Percentiles rank a stretch among this genome's conserved stretches.
phyloP scores from a whole-genome alignment of 768 basidiomycete genomes.

The Crassisporium funariophilum region DNA sequence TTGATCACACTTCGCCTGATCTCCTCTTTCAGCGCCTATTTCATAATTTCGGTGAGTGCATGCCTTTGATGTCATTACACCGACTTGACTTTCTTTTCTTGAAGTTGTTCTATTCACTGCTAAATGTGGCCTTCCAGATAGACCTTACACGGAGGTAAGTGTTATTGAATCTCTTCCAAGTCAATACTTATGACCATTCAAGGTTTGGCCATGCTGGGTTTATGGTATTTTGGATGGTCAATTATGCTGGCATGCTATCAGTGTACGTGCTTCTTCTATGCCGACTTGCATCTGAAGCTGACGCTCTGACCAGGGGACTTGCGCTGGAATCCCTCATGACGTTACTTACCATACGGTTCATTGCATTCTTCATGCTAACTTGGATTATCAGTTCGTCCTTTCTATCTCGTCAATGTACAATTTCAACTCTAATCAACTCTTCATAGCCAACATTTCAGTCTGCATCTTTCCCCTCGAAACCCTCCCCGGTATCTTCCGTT shows the following conservation, averaged over 20 bases:
- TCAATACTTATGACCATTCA: neutral
- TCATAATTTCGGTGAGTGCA: slow-evolving; percentile 30
- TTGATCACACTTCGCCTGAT: slow-evolving; percentile 30
- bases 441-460: slow-evolving; percentile 58
- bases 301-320: slow-evolving; percentile 46
- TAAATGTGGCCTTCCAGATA: slow-evolving; percentile 60
- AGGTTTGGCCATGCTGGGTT: slow-evolving; percentile 57
- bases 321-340: slow-evolving; percentile 63
- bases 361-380: slow-evolving; percentile 62
- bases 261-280: slow-evolving; percentile 37
- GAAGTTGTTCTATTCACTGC: slow-evolving; percentile 57
- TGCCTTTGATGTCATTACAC: neutral
- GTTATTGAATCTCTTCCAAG: neutral
- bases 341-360: slow-evolving; percentile 50
- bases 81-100: neutral
- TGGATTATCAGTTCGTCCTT: slow-evolving; percentile 60
- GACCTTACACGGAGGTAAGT: slow-evolving; percentile 45
- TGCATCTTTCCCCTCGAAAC: slow-evolving; percentile 53
- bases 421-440: neutral
- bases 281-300: neutral
- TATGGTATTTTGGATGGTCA: slow-evolving; percentile 70
- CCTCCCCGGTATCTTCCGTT: slow-evolving; percentile 53
- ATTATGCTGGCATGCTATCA: slow-evolving; percentile 58
- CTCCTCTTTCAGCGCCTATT: slow-evolving; percentile 28
- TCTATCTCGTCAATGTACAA: neutral